These are phyloP conservation scores for Gyromitra esculenta DNA, from an alignment of 2,329 filamentous ascomycete genomes.

Conservation along the genomic window DNA sequence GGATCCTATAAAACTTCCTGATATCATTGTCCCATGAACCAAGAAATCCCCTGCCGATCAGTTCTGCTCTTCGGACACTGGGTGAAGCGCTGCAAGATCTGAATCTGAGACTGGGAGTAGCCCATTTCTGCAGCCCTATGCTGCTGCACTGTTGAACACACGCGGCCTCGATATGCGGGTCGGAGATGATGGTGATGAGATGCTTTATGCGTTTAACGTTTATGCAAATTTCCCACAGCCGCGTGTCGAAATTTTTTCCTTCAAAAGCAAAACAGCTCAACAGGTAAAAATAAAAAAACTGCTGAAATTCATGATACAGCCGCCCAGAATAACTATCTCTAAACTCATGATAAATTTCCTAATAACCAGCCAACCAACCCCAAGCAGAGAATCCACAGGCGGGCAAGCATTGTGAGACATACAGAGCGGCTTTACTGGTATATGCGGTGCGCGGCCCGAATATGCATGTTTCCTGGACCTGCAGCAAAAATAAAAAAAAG, in stretches of 20 bases:
- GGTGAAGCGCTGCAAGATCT: background rate
- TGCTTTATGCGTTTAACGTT: background rate
- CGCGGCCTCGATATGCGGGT: background rate
- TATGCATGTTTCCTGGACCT: slow-evolving; percentile 1
- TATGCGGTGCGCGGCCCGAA: background rate
- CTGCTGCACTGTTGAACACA: background rate
- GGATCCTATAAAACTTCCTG: background rate
- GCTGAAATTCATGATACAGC: too few species aligned
- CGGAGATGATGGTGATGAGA: background rate
- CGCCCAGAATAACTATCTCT: too few species aligned
- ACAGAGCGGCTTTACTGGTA: background rate
- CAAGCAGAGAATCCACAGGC: background rate
- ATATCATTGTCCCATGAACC: background rate
- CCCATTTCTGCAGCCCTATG: background rate
- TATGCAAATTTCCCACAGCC: background rate
- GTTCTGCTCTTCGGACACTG: background rate
- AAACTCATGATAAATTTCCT: too few species aligned
- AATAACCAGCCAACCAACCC: background rate
- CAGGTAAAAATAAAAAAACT: too few species aligned
- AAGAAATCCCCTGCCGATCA: background rate
- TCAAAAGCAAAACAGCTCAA: too few species aligned
- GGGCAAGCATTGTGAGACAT: background rate
- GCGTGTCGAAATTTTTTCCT: too few species aligned
- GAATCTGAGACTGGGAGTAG: background rate
- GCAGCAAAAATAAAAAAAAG: background rate